These are phyloP conservation scores for Acanthamoeba sp. DNA, from an alignment of 208 protist species.

Conservation along the genomic window DNA sequence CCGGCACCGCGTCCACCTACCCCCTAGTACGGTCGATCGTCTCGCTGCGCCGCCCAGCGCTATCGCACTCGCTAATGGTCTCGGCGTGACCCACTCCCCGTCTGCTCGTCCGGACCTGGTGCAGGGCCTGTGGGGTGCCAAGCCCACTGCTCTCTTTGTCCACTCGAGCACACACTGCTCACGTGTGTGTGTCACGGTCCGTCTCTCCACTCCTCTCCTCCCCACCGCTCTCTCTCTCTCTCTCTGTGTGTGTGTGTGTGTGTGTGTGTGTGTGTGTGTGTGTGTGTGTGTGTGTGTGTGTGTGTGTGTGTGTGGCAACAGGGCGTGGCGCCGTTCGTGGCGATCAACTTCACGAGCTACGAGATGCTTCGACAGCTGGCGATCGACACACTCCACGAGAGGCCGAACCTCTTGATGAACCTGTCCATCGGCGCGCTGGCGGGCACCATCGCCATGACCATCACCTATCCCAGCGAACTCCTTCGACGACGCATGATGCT, in stretches of 20 bases:
- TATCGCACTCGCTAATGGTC: too few relatives aligned
- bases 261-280: not conserved
- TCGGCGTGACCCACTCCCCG: too few relatives aligned
- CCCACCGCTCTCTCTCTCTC: too few relatives aligned
- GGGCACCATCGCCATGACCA: constrained; percentile 41
- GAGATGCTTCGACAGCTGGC: constrained; percentile 21
- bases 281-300: not conserved
- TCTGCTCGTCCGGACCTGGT: not conserved
- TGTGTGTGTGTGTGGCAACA: too few relatives aligned
- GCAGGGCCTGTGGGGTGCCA: constrained; percentile 8
- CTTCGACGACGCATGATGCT: constrained; percentile 26
- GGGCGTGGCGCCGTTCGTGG: constrained; percentile 54
- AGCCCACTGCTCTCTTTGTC: not conserved
- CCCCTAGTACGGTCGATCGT: not conserved
- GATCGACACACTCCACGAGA: not conserved
- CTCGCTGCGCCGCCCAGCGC: too few relatives aligned
- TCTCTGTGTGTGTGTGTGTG: not conserved
- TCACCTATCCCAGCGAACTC: constrained; percentile 31
- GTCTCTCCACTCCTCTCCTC: too few relatives aligned
- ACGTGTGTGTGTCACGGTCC: too few relatives aligned
- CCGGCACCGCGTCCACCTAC: constrained; percentile 5
- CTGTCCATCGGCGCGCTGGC: constrained; percentile 46
- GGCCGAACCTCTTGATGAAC: not conserved
- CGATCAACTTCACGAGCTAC: constrained; percentile 64
- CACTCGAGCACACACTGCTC: too few relatives aligned